Base-by-base conservation (phyloP, 2,329 filamentous ascomycete genomes). In the Arthrobotrys sinensis region DNA sequence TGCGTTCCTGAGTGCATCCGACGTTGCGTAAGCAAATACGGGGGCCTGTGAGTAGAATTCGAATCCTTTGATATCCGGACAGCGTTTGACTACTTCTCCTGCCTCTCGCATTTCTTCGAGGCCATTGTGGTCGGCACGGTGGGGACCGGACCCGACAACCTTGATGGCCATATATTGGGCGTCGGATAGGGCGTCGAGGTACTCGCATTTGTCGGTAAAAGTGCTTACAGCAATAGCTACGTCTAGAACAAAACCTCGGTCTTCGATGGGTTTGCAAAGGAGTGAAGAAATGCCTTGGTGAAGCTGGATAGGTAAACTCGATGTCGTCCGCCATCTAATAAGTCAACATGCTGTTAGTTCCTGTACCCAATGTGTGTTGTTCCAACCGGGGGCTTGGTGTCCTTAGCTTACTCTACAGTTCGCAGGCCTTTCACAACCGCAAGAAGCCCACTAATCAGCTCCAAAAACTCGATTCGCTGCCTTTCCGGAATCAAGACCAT, bases 41-140 rank as follows among this genome's bases (percentile, higher is more conserved):
- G 65, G 28, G 14, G 73, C 73, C 48, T 77, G 66, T 28, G 73
- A 77, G 36, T 77, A 77, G 28, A 77, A 77, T 65, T 77, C 73
- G 24, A 77, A 77, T 5, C 73, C 73, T 43, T 46, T 77, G 50
- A 77, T 52, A 19, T 46, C 40, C 0, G 73, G 73, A 53, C 73
- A 77, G 1, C 73, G 73, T 12, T 55, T 48, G 3, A 77, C 36
- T 4, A 67, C 73, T 50, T 62, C 57, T 3, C 73, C 73, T 0
- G 73, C 60, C 19, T 55, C 57, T 10, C 36, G 60, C 57, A 77
- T 70, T n/a, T 77, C 65, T 14, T 52, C 21, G 24, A 34, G 38
- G 5, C 48, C 57, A 46, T 77, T 38, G 8, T 70, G 67, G 19
- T 69, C 48, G n/a, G 28, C 36, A 24, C 60, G 66, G 16, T 43